Conservation (phyloP, 2,329 filamentous ascomycete genomes). For the Aschersonia sp. region DNA sequence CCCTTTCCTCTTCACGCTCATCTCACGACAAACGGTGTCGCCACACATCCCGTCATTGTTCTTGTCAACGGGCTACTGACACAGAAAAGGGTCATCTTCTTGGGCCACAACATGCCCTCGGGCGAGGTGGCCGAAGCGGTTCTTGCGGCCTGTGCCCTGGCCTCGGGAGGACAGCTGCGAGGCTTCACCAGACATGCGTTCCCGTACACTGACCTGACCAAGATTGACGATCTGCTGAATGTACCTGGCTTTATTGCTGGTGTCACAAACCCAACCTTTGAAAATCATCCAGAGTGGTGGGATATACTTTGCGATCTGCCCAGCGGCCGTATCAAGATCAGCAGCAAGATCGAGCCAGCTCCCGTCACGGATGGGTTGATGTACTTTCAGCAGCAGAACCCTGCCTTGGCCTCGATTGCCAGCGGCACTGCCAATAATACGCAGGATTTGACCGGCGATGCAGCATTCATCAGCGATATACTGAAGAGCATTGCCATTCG, state of each 20-base stretch:
- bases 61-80: constrained; percentile 89
- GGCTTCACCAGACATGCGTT: constrained; percentile 95
- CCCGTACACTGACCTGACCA: constrained; percentile 93
- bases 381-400: constrained; percentile 76
- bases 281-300: constrained; percentile 95
- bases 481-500: constrained; percentile 70
- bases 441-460: constrained; percentile 70
- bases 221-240: constrained; percentile 90
- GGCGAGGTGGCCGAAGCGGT: constrained; percentile 97
- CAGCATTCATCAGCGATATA: constrained; percentile 78
- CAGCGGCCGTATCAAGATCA: constrained; percentile 88
- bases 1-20: constrained; percentile 81
- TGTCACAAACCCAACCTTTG: constrained; percentile 94
- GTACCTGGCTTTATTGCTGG: constrained; percentile 96
- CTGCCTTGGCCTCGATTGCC: constrained; percentile 35
- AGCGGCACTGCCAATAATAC: constrained; percentile 24
- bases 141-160: constrained; percentile 85
- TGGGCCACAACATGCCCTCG: constrained; percentile 89
- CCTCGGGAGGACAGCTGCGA: constrained; percentile 78
- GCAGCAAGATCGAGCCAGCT: constrained; percentile 69
- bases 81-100: constrained; percentile 90
- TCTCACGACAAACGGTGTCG: constrained; percentile 78
- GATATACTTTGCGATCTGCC: constrained; percentile 89
- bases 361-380: constrained; percentile 70
- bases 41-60: constrained; percentile 89